Percentiles rank a stretch among this genome's conserved stretches.
Conservation (phyloP, 768 basidiomycete species). For the Suillus subalutaceus region DNA sequence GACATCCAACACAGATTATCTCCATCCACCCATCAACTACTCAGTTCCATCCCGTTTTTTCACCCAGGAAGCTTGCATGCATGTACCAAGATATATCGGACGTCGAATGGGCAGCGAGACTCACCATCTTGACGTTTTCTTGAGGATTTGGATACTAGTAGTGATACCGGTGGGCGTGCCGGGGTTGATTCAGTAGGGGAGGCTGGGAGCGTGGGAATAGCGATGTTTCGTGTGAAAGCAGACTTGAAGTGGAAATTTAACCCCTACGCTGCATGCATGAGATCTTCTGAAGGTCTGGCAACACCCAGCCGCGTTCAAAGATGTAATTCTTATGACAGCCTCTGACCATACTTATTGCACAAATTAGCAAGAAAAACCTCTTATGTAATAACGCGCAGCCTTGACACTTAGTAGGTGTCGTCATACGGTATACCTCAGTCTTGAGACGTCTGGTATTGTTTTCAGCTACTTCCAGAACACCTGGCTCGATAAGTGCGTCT, state of each 20-base stretch:
- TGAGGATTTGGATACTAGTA: constrained; percentile 30
- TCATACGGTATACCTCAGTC: too few relatives aligned
- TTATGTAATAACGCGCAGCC: too few relatives aligned
- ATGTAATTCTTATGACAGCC: too few relatives aligned
- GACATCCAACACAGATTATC: constrained; percentile 37
- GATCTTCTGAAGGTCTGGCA: too few relatives aligned
- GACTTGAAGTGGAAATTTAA: neutral
- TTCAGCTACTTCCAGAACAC: too few relatives aligned
- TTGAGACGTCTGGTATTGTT: too few relatives aligned
- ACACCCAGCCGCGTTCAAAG: too few relatives aligned
- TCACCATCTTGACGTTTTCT: constrained; percentile 50
- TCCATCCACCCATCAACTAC: constrained; percentile 37
- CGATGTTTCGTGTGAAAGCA: neutral
- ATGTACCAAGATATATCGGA: constrained; percentile 13
- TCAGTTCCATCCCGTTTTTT: constrained; percentile 24
- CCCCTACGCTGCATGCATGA: too few relatives aligned
- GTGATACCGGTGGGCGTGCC: constrained; percentile 15
- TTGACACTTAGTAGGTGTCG: too few relatives aligned
- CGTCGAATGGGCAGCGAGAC: constrained; percentile 29
- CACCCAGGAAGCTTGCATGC: constrained; percentile 10
- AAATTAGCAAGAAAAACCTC: too few relatives aligned
- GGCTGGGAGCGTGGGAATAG: constrained; percentile 29
- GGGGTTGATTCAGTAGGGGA: constrained; percentile 9
- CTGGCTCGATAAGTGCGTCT: too few relatives aligned
- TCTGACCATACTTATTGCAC: too few relatives aligned